Percentiles rank a stretch among this genome's conserved stretches.
These are phyloP conservation scores for Galeopsis tetrahit DNA, from an alignment of 257 asterid genomes.

Conservation along the genomic window DNA sequence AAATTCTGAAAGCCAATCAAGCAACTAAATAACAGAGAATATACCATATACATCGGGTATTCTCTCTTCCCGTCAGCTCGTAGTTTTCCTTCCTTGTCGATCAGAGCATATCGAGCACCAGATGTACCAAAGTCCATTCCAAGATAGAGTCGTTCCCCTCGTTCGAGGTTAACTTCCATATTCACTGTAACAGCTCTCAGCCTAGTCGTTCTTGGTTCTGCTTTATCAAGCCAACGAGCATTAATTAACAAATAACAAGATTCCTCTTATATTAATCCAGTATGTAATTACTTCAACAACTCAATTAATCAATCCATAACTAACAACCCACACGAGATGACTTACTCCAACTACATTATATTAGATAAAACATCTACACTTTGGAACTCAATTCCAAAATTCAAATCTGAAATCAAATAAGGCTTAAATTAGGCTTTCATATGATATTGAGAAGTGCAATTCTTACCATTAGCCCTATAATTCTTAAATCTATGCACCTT, in stretches of 20 bases:
- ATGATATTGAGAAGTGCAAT: background rate
- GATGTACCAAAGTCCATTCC: conserved; percentile 98
- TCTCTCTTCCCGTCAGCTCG: conserved; percentile 79
- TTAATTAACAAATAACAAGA: background rate
- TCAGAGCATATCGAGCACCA: conserved; percentile 82
- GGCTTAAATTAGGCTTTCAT: background rate
- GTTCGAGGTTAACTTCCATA: conserved; percentile 38
- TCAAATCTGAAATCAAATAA: background rate
- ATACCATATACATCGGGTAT: conserved; percentile 69
- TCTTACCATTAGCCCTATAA: background rate
- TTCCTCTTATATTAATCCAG: background rate
- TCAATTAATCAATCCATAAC: background rate
- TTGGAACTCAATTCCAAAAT: background rate
- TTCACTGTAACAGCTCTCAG: conserved; percentile 36
- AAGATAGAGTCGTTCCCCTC: conserved; percentile 63
- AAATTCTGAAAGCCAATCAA: conserved; percentile 14
- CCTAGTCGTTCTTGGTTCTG: conserved; percentile 33
- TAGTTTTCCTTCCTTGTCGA: conserved; percentile 59
- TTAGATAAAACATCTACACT: conserved; percentile 10
- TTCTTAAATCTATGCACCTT: background rate
- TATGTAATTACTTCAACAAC: background rate
- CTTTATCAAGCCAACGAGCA: conserved; percentile 27
- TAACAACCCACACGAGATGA: background rate
- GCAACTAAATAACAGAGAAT: background rate
- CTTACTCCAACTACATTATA: background rate